Percentiles rank a stretch among this genome's conserved stretches.
Conservation (phyloP, 345 rosid species). For the Brassica incana region DNA sequence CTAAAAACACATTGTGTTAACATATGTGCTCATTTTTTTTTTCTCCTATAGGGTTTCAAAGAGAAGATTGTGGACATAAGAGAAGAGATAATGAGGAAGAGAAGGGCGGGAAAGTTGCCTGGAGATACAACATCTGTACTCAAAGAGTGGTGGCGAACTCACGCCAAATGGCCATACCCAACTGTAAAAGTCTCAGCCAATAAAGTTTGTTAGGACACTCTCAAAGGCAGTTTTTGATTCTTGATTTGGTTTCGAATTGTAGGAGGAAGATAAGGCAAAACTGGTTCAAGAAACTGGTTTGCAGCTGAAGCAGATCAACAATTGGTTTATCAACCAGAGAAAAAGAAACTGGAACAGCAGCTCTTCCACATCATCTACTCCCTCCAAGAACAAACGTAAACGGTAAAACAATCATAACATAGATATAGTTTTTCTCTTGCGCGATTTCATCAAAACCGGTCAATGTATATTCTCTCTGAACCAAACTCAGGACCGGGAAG, state of each 20-base stretch:
- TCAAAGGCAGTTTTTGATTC: background rate
- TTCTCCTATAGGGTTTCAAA: slow-evolving; percentile 59
- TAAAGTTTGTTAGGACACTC: background rate
- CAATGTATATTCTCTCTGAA: background rate
- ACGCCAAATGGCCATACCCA: slow-evolving; percentile 95
- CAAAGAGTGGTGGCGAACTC: slow-evolving; percentile 92
- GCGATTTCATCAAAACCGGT: background rate
- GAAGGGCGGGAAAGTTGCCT: slow-evolving; percentile 87
- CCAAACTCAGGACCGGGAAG: slow-evolving; percentile 28
- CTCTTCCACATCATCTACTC: slow-evolving; percentile 59
- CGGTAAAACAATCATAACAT: slow-evolving; percentile 45
- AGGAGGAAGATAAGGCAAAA: slow-evolving; percentile 89
- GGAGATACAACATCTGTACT: slow-evolving; percentile 78
- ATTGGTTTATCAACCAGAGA: slow-evolving; percentile 90
- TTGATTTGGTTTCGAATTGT: slow-evolving; percentile 7
- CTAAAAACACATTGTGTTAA: background rate
- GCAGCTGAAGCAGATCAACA: slow-evolving; percentile 85
- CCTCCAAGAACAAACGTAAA: slow-evolving; percentile 74
- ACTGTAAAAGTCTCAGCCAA: slow-evolving; percentile 45
- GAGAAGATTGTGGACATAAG: slow-evolving; percentile 86
- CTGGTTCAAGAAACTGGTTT: slow-evolving; percentile 80
- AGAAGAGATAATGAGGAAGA: slow-evolving; percentile 86
- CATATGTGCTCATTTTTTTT: background rate
- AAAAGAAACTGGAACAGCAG: slow-evolving; percentile 88
- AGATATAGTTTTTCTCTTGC: background rate